phyloP scores from a whole-genome alignment of 2,329 filamentous ascomycete species.

The Trichoderma oligosporum region DNA sequence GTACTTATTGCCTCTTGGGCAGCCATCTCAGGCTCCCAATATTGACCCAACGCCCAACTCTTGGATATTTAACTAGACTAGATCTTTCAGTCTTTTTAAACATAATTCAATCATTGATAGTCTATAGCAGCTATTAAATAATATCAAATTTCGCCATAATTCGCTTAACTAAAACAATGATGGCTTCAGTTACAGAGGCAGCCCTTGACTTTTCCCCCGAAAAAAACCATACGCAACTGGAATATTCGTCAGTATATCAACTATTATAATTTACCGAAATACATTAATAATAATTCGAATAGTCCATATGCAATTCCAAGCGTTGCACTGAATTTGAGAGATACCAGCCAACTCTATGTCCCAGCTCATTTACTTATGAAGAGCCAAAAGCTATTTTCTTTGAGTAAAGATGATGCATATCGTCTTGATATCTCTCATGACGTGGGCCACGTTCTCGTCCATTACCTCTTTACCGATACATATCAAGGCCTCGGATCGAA shows the following conservation, averaged over 20 bases:
- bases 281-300: not conserved
- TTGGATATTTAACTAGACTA: no score
- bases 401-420: not conserved
- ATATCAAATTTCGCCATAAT: not conserved
- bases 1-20: no score
- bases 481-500: conserved; percentile 12
- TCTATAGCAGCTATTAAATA: no score
- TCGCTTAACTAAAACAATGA: not conserved
- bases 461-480: conserved; percentile 16
- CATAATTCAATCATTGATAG: no score
- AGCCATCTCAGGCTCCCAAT: no score
- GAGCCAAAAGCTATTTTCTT: not conserved
- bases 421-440: not conserved
- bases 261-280: not conserved
- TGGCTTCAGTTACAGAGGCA: not conserved
- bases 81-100: no score
- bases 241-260: conserved; percentile 1
- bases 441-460: conserved; percentile 15
- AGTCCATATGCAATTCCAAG: conserved; percentile 11
- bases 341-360: conserved; percentile 6
- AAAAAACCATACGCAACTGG: not conserved
- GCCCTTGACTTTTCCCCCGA: not conserved
- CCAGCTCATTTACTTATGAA: conserved; percentile 1
- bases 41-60: no score
- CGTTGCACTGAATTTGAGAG: not conserved